Evolutionary conservation across 139 green algal species (phyloP).

Genomic region (Prasinococcaceae sp.): DNA sequence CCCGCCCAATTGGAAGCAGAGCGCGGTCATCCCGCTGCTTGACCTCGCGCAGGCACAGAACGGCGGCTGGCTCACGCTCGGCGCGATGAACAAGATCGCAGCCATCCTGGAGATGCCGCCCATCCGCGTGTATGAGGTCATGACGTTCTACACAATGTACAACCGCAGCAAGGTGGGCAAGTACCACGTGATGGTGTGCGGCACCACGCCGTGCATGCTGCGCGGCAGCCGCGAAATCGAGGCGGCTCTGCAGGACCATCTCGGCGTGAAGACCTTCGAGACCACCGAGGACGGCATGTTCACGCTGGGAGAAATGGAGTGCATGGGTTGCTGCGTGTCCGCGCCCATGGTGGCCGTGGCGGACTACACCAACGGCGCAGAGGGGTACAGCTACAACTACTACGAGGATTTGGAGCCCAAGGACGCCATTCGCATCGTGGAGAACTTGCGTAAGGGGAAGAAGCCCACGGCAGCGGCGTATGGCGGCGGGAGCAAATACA

Average conservation of each 20-base stretch:
- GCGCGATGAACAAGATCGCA: constrained; percentile 73
- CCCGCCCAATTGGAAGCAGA: constrained; percentile 88
- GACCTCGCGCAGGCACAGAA: constrained; percentile 97
- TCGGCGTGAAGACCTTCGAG: constrained; percentile 53
- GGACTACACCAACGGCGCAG: constrained; percentile 48
- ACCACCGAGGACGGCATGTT: constrained; percentile 81
- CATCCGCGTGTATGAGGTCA: constrained; percentile 94
- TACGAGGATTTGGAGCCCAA: constrained; percentile 83
- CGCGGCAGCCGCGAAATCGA: constrained; percentile 61
- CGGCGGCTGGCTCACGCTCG: constrained; percentile 69
- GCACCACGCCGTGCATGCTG: constrained; percentile 86
- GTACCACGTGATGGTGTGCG: constrained; percentile 95
- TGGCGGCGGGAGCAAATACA: not conserved
- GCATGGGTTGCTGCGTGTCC: constrained; percentile 98
- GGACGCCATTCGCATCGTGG: constrained; percentile 56
- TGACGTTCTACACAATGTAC: constrained; percentile 99
- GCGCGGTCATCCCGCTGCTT: constrained; percentile 83
- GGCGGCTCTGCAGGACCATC: constrained; percentile 47
- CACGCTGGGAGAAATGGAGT: constrained; percentile 98
- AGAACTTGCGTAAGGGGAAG: constrained; percentile 30
- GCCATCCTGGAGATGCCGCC: constrained; percentile 62
- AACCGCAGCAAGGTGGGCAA: constrained; percentile 73
- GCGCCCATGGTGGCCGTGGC: constrained; percentile 94
- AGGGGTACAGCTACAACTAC: constrained; percentile 36
- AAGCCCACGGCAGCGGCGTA: not conserved